Evolutionary conservation across 139 green algal genomes (phyloP).

Genomic region (Marvania coccoides): DNA sequence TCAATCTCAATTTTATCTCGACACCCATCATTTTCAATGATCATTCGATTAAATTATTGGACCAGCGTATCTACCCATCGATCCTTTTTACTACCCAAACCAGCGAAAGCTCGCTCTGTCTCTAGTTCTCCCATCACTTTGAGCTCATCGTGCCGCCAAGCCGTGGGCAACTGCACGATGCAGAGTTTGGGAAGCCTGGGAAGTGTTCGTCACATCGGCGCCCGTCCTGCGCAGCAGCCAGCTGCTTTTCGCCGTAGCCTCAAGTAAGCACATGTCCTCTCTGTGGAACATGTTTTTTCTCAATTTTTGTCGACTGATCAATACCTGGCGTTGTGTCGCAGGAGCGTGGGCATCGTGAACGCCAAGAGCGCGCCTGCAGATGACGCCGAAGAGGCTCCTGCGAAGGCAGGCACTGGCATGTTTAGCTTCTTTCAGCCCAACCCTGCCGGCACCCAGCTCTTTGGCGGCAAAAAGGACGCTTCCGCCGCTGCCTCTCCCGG

Average conservation of each 20-base stretch:
- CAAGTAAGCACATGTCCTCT: neutral
- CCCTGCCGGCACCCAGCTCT: neutral
- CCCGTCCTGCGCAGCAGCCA: neutral
- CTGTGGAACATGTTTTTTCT: neutral
- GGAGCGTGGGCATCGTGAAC: neutral
- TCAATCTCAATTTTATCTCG: no score
- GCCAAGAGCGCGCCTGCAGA: neutral
- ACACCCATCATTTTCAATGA: no score
- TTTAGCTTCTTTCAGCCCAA: neutral
- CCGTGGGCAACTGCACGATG: neutral
- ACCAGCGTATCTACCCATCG: no score
- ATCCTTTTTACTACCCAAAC: no score
- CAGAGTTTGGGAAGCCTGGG: conserved; percentile 6
- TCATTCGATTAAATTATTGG: no score
- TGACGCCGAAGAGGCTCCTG: neutral
- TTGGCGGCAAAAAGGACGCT: neutral
- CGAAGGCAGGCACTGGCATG: neutral
- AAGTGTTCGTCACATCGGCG: no score
- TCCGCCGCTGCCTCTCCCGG: neutral
- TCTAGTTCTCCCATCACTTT: neutral
- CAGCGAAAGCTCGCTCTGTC: neutral
- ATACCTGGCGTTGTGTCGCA: neutral
- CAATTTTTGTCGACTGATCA: neutral
- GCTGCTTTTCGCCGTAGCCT: neutral
- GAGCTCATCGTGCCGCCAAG: neutral